Conservation (phyloP, 306 rosid genomes). For the Nissolia schottii region DNA sequence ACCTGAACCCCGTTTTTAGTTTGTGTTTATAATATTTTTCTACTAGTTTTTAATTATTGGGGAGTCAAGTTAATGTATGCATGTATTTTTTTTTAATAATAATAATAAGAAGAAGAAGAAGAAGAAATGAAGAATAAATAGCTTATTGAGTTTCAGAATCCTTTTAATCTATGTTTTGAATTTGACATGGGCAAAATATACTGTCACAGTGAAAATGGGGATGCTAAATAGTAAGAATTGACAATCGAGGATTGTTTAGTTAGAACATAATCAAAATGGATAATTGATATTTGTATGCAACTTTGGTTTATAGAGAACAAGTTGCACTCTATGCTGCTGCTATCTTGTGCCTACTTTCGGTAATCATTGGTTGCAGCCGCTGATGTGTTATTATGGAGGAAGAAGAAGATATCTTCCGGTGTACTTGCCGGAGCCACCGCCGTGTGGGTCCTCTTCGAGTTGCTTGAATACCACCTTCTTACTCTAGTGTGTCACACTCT, state of each 20-base stretch:
- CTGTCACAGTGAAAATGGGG: background rate
- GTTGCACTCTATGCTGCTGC: background rate
- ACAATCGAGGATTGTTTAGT: background rate
- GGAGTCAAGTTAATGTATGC: background rate
- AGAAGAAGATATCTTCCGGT: conserved; percentile 60
- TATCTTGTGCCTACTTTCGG: background rate
- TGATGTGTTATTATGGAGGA: conserved; percentile 72
- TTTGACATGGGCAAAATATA: background rate
- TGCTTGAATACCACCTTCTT: conserved; percentile 61
- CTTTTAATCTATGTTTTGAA: background rate
- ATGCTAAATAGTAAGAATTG: background rate
- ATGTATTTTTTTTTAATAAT: background rate
- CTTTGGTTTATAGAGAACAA: background rate
- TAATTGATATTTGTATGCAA: background rate
- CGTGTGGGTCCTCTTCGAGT: conserved; percentile 52
- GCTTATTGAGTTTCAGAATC: background rate
- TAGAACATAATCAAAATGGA: background rate
- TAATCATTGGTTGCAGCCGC: conserved; percentile 47
- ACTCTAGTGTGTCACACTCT: conserved; percentile 52
- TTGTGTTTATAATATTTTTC: background rate
- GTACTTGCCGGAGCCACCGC: conserved; percentile 54
- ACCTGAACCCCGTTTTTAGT: background rate
- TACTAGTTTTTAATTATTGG: background rate
- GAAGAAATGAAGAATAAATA: no score
- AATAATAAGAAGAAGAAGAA: no score